Base-by-base conservation (phyloP, 2,329 filamentous ascomycete species). In the Epichloe brachyelytri region DNA sequence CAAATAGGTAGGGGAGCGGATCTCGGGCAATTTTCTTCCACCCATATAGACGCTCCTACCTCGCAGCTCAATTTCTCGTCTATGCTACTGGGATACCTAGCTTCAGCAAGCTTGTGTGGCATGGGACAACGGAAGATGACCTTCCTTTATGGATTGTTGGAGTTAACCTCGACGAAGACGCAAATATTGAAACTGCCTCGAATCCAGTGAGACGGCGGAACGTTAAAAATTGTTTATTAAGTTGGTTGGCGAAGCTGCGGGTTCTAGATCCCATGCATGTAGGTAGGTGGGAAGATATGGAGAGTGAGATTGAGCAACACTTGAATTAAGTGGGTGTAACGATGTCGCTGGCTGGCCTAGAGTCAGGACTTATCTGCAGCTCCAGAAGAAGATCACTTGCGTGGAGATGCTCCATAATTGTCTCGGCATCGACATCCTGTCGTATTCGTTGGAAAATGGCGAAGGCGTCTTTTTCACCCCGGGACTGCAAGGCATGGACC, bases 1-100 rank as follows among this genome's bases (percentile, higher is more conserved):
- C 26, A 26, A 26, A 26, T 26, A 26, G 26, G 26, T 0, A 26
- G 60, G 60, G 45, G 63, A 61, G 10, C 53, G 59, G 33, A 66
- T 58, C 45, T 63, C 33, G 58, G 51, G 52, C 58, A 67, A 43
- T 59, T 19, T 37, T 64, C 49, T 51, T 65, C 58, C 48, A 68
- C 62, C 64, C 62, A 66, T 8, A 54, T 54, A 51, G 64, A 66
- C 17, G 58, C 56, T 54, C 59, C 63, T 6, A 62, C 60, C 55
- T 67, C 63, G 43, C 56, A 62, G 43, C 62, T 55, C 17, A 67
- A 44, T 52, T 67, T 66, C 49, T 66, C 62, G 41, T 67, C 60
- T 10, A 65, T 50, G 2, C 56, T 65, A 40, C 64, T 61, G 2
- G 58, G 55, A 34, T 55, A 52, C 14, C 17, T 36, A 1, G 34